Evolutionary conservation across 208 protist species (phyloP), one percentile per base, ranked within the genome.

Genomic region (Trichomonas vaginalis): DNA sequence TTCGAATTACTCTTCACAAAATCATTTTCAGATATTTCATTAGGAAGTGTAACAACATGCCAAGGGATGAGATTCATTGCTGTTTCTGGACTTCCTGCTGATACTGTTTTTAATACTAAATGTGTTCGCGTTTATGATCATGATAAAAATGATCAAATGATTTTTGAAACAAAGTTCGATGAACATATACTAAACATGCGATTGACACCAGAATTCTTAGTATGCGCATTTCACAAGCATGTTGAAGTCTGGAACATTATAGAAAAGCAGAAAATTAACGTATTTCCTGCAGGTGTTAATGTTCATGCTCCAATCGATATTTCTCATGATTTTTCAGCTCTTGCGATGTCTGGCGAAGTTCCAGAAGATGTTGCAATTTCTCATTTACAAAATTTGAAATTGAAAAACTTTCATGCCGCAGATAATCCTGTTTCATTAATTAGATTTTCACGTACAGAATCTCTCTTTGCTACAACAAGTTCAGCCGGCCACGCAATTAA

Each of bases 281-380:
- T 35, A 37, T 35, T 92, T 35, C 37, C 86, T 39, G 51, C 45
- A 92, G 86, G 45, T 12, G 4, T 92, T 1, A 92, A 92, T 42
- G 32, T 92, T n/a, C 86, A 92, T 92, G 86, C 86, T 37, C 86
- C 86, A 39, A 51, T 40, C n/a, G 86, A 92, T 92, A 51, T 92
- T 14, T 48, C 86, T 39, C 21, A 35, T 39, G 86, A 92, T 51
- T 51, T 17, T 15, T 27, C 23, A 39, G 9, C 37, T 35, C 8
- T 92, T 35, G 86, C 86, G 17, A 39, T 51, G 0, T 40, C 45
- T 92, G 86, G 86, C 17, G 45, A 40, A 10, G 86, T n/a, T 9
- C 1, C 37, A 92, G 17, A 56, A n/a, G 45, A 51, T 47, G 17
- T 48, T 15, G 17, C 4, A 15, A 14, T 51, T 39, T 56, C 8